Evolutionary conservation across 495 filamentous ascomycete genomes (phyloP).

Genomic region (Penicillium arizonense): DNA sequence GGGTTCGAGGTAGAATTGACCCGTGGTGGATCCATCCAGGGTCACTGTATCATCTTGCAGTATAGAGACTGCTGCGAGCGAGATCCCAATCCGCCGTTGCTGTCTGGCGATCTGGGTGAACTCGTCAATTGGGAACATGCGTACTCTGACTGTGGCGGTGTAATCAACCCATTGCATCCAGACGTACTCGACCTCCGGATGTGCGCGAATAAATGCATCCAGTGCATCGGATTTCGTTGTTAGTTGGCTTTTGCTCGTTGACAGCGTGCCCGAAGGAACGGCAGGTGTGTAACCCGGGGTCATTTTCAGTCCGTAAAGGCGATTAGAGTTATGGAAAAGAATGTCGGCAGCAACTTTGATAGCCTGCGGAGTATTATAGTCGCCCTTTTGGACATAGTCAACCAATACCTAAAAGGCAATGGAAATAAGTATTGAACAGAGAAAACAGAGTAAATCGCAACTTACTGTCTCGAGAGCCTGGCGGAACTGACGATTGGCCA

Average conservation of each 20-base stretch:
- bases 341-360: constrained; percentile 56
- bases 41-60: constrained; percentile 47
- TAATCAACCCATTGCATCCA: constrained; percentile 81
- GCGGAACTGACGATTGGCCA: constrained; percentile 76
- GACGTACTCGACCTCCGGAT: constrained; percentile 51
- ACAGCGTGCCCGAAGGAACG: not conserved
- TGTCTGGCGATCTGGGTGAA: constrained; percentile 58
- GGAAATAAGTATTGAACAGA: constrained; percentile 1
- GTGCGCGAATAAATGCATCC: constrained; percentile 22
- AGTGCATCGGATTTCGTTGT: constrained; percentile 7
- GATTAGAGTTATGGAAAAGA: constrained; percentile 70
- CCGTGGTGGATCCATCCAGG: constrained; percentile 41
- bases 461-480: constrained; percentile 66
- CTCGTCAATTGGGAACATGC: constrained; percentile 66
- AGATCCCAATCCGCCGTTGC: constrained; percentile 53
- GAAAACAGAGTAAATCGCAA: not conserved
- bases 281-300: constrained; percentile 5
- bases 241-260: not conserved
- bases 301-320: constrained; percentile 55
- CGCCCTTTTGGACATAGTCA: constrained; percentile 58
- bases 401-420: constrained; percentile 49
- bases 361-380: constrained; percentile 59
- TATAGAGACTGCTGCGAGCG: constrained; percentile 53
- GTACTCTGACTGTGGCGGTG: constrained; percentile 64
- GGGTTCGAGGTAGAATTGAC: constrained; percentile 60